Percentiles rank a stretch among this genome's conserved stretches.
These are phyloP conservation scores for Sisymbrium altissimum DNA, from an alignment of 345 rosid species.

Conservation along the genomic window DNA sequence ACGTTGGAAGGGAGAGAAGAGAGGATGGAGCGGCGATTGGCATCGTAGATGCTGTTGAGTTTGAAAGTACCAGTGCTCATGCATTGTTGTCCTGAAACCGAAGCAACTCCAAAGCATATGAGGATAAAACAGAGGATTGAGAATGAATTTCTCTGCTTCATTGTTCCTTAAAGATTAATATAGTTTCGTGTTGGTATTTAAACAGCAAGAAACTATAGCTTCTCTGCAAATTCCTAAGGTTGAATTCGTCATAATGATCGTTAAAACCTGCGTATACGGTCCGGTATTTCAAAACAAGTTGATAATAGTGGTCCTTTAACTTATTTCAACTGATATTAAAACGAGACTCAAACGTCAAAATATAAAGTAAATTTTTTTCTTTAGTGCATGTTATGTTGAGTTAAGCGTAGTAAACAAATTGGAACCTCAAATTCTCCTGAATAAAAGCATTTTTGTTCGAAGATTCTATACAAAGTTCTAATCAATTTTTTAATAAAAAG, in stretches of 20 bases:
- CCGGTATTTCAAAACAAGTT: too few relatives aligned
- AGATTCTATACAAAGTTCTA: too few relatives aligned
- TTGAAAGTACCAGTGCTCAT: constrained; percentile 19
- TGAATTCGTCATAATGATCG: background rate
- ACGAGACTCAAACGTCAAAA: too few relatives aligned
- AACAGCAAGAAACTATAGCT: background rate
- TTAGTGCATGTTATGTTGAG: too few relatives aligned
- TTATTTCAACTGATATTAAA: too few relatives aligned
- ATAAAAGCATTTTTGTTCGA: too few relatives aligned
- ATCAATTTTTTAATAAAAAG: too few relatives aligned
- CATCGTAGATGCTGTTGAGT: constrained; percentile 6
- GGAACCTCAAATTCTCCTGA: too few relatives aligned
- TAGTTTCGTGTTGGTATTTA: background rate
- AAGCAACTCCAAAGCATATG: background rate
- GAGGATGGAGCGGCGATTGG: constrained; percentile 17
- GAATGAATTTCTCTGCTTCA: background rate
- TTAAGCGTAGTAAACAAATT: too few relatives aligned
- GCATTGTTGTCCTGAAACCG: constrained; percentile 3
- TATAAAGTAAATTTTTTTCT: too few relatives aligned
- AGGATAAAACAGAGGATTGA: constrained; percentile 6
- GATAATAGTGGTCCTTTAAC: too few relatives aligned
- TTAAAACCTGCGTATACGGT: too few relatives aligned
- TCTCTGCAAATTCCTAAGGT: background rate
- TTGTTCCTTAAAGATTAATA: background rate
- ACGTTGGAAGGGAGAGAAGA: constrained; percentile 28